A percentile compares a stretch with the other conserved stretches of the same genome.
phyloP scores from a whole-genome alignment of 2,329 filamentous ascomycete species.

The Ploettnerulaceae sp. region DNA sequence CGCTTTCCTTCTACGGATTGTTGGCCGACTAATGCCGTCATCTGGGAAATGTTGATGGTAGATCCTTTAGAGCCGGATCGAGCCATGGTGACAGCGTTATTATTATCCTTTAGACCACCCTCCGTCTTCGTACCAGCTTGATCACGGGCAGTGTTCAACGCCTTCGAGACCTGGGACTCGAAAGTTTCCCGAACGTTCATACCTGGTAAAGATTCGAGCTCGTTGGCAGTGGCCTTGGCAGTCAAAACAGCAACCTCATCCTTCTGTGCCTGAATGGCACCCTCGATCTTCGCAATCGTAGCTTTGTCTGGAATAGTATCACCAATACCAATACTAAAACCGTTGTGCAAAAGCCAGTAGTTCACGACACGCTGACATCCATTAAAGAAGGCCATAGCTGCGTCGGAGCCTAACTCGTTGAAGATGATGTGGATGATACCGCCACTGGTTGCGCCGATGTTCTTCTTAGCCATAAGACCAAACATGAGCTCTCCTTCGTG shows the following conservation, averaged over 20 bases:
- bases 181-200: constrained; percentile 99
- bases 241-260: constrained; percentile 72
- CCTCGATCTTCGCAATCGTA: constrained; percentile 81
- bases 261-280: constrained; percentile 78
- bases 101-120: constrained; percentile 87
- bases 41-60: constrained; percentile 98
- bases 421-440: constrained; percentile 95
- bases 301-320: constrained; percentile 88
- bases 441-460: constrained; percentile 80
- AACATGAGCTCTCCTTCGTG: constrained; percentile 86
- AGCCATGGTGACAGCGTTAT: constrained; percentile 96
- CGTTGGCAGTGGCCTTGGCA: constrained; percentile 72
- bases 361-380: constrained; percentile 91
- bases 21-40: constrained; percentile 96
- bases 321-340: constrained; percentile 96
- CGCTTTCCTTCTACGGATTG: constrained; percentile 98
- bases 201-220: constrained; percentile 87
- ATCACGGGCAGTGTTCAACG: constrained; percentile 92
- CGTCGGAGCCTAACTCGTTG: constrained; percentile 84
- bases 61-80: constrained; percentile 97
- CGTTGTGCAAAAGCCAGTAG: constrained; percentile 95
- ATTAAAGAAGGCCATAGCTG: constrained; percentile 92
- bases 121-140: constrained; percentile 90
- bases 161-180: constrained; percentile 92
- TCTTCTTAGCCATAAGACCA: constrained; percentile 89